phyloP scores from a whole-genome alignment of 306 rosid species.

The Rubus parviflorus region DNA sequence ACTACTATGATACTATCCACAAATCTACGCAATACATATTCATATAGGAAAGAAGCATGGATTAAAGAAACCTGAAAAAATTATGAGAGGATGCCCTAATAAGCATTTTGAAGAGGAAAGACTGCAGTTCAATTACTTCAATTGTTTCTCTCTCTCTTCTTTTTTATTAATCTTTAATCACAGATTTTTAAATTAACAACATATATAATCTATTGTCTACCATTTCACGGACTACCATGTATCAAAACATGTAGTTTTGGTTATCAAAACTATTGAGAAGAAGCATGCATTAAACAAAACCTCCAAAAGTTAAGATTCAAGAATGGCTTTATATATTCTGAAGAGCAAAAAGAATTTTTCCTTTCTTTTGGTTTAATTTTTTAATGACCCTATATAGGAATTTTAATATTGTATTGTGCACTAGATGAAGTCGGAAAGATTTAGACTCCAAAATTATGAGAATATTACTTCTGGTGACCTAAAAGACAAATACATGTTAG shows the following conservation, averaged over 20 bases:
- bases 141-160: slow-evolving; percentile 1
- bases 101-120: slow-evolving; percentile 26
- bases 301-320: background rate
- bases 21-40: slow-evolving; percentile 23
- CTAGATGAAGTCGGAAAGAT: background rate
- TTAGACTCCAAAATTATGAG: background rate
- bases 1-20: background rate
- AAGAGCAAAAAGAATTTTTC: background rate
- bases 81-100: slow-evolving; percentile 19
- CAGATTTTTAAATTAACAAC: background rate
- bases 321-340: background rate
- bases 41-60: slow-evolving; percentile 30
- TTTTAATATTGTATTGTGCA: background rate
- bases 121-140: slow-evolving; percentile 25
- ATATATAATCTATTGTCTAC: slow-evolving; percentile 8
- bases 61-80: slow-evolving; percentile 36
- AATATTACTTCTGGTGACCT: background rate
- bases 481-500: background rate
- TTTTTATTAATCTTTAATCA: background rate
- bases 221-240: slow-evolving; percentile 5
- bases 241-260: slow-evolving; percentile 6
- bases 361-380: background rate
- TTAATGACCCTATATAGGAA: background rate
- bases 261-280: background rate
- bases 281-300: slow-evolving; percentile 21